Evolutionary conservation across 441 rosid species (phyloP).

Genomic region (Melastoma candidum): DNA sequence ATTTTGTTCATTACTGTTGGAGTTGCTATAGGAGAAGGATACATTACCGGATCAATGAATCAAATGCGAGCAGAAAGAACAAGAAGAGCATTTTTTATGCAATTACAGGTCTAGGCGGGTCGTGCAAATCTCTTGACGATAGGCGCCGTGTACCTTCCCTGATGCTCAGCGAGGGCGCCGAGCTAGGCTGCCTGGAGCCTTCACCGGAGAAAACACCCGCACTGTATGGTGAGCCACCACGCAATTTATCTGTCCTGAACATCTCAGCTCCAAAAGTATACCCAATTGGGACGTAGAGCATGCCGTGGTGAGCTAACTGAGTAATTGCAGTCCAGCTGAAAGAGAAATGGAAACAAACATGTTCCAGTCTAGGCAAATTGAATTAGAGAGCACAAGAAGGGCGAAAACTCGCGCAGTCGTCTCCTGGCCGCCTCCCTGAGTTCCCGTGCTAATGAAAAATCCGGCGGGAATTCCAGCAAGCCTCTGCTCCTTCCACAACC

Average conservation of each 20-base stretch:
- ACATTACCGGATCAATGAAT: background rate
- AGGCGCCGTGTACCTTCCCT: constrained; percentile 49
- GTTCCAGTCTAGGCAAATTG: background rate
- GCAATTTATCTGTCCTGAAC: constrained; percentile 38
- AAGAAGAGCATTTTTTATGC: background rate
- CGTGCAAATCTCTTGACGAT: constrained; percentile 26
- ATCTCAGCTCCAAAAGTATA: constrained; percentile 52
- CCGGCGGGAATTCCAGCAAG: constrained; percentile 35
- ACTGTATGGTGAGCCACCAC: constrained; percentile 58
- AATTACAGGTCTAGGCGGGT: constrained; percentile 5
- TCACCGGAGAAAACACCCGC: constrained; percentile 52
- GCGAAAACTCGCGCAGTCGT: constrained; percentile 27
- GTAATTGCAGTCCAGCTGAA: constrained; percentile 58
- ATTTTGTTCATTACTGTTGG: no score
- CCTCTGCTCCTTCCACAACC: constrained; percentile 26
- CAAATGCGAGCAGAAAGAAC: background rate
- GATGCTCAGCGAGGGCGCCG: constrained; percentile 49
- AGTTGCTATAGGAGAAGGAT: no score
- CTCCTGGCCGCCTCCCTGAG: constrained; percentile 41
- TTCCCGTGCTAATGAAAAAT: constrained; percentile 35
- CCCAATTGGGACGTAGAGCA: constrained; percentile 58
- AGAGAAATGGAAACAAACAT: background rate
- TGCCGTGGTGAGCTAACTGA: constrained; percentile 52
- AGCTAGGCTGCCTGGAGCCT: constrained; percentile 37
- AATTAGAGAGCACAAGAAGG: background rate